Evolutionary conservation across 495 filamentous ascomycete genomes (phyloP), one percentile per base, ranked within the genome.

Genomic region (Lepraria neglecta): DNA sequence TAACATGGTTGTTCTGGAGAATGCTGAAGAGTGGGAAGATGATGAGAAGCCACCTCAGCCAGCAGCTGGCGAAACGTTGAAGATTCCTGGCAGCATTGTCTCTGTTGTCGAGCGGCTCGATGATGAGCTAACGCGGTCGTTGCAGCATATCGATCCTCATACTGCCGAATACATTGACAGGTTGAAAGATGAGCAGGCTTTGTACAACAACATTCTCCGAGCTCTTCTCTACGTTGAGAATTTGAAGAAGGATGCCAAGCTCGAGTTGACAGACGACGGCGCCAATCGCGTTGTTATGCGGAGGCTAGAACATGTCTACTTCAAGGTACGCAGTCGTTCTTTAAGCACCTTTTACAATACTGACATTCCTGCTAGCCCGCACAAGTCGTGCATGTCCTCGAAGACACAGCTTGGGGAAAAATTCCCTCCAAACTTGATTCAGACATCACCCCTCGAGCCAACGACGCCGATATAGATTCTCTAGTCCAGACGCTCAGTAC

Each of bases 111-210:
- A 99, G 80, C 82, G 95, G 65, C 82, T 99, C 19, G 94, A 99
- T 70, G 94, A 99, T 70, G 95, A 97, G 76, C 91, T 99, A 66
- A 97, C 90, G 48, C 85, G 94, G 65, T 96, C 92, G 15, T 77
- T 99, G 57, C 94, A 97, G 75, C 87, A 88, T 71, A 97, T 97
- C 70, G 94, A 99, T 71, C 94, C 94, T 59, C 94, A 99, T 75
- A 99, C 94, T 51, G 91, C 92, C 40, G 94, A 99, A 74, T 99
- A 99, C 70, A 96, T 99, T 64, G 94, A 97, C 65, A 83, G 95
- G 46, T 74, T 99, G 53, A 88, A 86, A 38, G 92, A 97, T 69
- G 94, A 97, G 76, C 86, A 87, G 60, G 80, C 86, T n/a, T 78
- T 99, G 17, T 97, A 99, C 78, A 90, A 87, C 73, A 86, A 88